Conservation (phyloP, 2,329 filamentous ascomycete species). For the Erysiphe pulchra region DNA sequence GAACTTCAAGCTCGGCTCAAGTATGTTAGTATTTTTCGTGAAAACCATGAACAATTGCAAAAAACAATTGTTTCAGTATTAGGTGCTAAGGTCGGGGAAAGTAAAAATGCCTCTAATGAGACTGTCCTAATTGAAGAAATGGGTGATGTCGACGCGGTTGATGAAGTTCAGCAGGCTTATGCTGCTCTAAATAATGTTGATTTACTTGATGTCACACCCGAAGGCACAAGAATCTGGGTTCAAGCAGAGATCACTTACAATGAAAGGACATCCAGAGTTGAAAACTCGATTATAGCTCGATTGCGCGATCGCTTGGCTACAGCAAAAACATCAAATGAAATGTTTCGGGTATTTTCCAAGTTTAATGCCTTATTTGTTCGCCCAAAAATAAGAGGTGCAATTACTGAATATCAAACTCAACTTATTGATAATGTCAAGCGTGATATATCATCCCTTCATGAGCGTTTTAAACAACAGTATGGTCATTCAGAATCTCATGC, state of each 20-base stretch:
- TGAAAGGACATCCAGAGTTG: conserved; percentile 84
- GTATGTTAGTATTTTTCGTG: conserved; percentile 83
- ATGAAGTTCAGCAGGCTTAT: conserved; percentile 88
- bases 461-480: conserved; percentile 97
- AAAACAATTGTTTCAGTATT: conserved; percentile 93
- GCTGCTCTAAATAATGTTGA: conserved; percentile 86
- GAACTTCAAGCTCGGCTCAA: conserved; percentile 76
- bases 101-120: conserved; percentile 29
- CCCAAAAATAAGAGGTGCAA: conserved; percentile 95
- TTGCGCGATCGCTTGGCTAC: conserved; percentile 80
- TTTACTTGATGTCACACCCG: conserved; percentile 68
- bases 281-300: conserved; percentile 94
- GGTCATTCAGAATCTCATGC: conserved; percentile 92
- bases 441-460: conserved; percentile 77
- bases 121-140: conserved; percentile 71
- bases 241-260: conserved; percentile 92
- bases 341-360: conserved; percentile 99
- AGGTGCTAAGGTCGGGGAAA: conserved; percentile 40
- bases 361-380: conserved; percentile 97
- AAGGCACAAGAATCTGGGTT: conserved; percentile 79
- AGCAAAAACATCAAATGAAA: conserved; percentile 93
- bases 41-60: conserved; percentile 94
- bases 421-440: conserved; percentile 95
- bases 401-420: conserved; percentile 93
- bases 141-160: conserved; percentile 87